Base-by-base conservation (phyloP, 2,329 filamentous ascomycete species). In the Zopfia rhizophila region DNA sequence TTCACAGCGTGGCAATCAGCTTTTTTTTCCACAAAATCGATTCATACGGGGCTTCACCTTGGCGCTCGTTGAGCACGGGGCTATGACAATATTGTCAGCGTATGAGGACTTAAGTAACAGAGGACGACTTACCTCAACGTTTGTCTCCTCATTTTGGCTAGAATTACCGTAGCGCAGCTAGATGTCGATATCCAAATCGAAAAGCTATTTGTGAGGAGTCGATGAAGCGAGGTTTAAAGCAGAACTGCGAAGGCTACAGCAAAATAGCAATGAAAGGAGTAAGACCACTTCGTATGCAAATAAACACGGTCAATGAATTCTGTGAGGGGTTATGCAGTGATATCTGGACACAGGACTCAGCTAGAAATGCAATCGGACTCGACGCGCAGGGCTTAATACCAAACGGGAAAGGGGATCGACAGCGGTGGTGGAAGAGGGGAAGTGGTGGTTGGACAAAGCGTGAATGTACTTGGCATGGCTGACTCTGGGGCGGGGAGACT, bases 11-110 rank as follows among this genome's bases (percentile, higher is more conserved):
- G 8, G 8, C 8, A 8, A 27, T 8, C n/a, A n/a, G 8, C 24
- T 8, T 8, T 8, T 8, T 27, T 27, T 6, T 6, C n/a, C 13
- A 25, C 27, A 4, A 10, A n/a, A n/a, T n/a, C n/a, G 18, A 10
- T 8, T 14, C 18, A 17, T 24, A 18, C 24, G 32, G n/a, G 7
- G 7, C 25, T 13, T 61, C n/a, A 27, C 24, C 60, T 60, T 63
- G 60, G 23, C 60, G 57, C 52, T 63, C 60, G 37, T 63, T 61
- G 24, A 63, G 49, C 21, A 59, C 51, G 22, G 58, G 51, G 31
- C 59, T 63, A 14, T 23, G 7, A 18, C 13, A 7, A 10, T 25
- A 2, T 18, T 22, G 18, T 5, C 11, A 25, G 13, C 18, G n/a
- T n/a, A n/a, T n/a, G n/a, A n/a, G n/a, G n/a, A n/a, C n/a, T n/a